Evolutionary conservation across 805 yeast species (phyloP), one percentile per base, ranked within the genome.

Genomic region (Candida schatavii): DNA sequence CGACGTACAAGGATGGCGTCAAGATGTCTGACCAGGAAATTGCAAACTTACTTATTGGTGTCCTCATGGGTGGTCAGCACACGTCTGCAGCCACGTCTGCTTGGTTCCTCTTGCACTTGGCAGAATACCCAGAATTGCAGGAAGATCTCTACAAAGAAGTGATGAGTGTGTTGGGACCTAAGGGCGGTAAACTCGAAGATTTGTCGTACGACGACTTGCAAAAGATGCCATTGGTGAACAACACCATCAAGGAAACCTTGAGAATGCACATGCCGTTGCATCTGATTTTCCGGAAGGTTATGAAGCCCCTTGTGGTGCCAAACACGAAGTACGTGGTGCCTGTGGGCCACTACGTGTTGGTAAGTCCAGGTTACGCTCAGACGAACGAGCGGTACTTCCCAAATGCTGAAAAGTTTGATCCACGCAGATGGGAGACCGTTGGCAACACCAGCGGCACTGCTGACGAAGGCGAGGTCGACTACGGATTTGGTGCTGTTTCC

Each of bases 61-160:
- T 93, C 42, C 75, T 93, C 47, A 93, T 93, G 99, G 99, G 99
- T 56, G 99, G 99, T 48, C 99, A 93, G 72, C 99, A 93, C 66
- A 93, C 99, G 21, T 85, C 96, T 48, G 93, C 98, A 34, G 78
- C 98, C 19, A 93, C 99, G 18, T 86, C 96, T 31, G 85, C 97
- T 14, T 93, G 99, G 99, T 81, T 82, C 57, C 71, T 93, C 59
- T 75, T 93, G 50, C 98, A 93, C 61, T 75, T 93, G 47, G 97
- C 89, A 50, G 95, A 85, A 55, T 74, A 80, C 56, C 95, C 95
- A 35, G 85, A 86, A 31, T 69, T 91, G 46, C 97, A 88, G 70
- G 85, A 90, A 45, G 85, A 83, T 58, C 65, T 93, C 39, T 85
- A 75, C 60, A 66, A 78, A 46, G 98, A 93, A 68, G 83, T 90